Evolutionary conservation across 768 basidiomycete species (phyloP), one percentile per base, ranked within the genome.

Genomic region (Leccinum uliginosum): DNA sequence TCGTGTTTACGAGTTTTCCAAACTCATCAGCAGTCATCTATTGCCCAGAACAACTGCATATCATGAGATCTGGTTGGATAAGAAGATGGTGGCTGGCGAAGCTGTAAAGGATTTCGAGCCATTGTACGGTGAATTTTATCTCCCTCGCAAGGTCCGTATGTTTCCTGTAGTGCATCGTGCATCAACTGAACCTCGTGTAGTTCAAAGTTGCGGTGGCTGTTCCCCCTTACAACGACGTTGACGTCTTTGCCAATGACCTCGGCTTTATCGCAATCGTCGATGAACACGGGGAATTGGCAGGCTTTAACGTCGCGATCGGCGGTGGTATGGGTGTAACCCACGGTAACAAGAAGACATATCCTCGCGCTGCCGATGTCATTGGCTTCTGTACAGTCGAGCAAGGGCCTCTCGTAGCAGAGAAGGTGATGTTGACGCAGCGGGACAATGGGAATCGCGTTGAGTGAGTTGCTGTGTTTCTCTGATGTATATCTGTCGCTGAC

Each of bases 271-370:
- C 94, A 35, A 92, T 98, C 63, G 83, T 91, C 27, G 83, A 85
- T 61, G 75, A 83, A 56, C 71, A 84, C 23, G 91, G 92, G 51
- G 80, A 89, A 60, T 76, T 99, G 19, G 79, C 80, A 53, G 97
- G 97, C 44, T 99, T 97, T 82, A 97, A 99, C 68, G 94, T 99
- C 52, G 74, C 87, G 15, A 78, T 92, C 45, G 97, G 97, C 55
- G 97, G 97, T 63, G 97, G 97, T 50, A 99, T 99, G 97, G 97
- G 97, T 72, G 97, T 98, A 45, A 98, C 97, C 1, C 96, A 98
- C 65, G 93, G 93, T 32, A 96, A 93, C 80, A 98, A 98, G 79
- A 95, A 97, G 79, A 99, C 97, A 0, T 98, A 98, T 71, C 97
- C 97, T 47, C 87, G 97, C 52, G 73, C 86, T 46, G 93, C 84